Evolutionary conservation across 2,329 filamentous ascomycete genomes (phyloP), one percentile per base, ranked within the genome.

Genomic region (Microsporum audouinii): DNA sequence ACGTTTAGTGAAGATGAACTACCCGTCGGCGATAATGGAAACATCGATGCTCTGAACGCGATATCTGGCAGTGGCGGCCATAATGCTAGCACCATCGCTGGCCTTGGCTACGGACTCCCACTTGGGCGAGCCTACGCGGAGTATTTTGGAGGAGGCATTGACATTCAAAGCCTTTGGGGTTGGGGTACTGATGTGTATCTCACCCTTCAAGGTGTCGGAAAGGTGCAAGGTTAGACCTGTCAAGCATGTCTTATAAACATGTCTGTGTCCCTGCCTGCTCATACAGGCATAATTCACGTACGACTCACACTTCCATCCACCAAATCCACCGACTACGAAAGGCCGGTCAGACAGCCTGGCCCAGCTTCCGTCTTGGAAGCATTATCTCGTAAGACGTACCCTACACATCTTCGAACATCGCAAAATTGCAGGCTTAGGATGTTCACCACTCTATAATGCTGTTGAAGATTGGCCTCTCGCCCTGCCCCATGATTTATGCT

Each of bases 131-230:
- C 94, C 0, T 99, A 99, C 71, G 94, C 94, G 0, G 92, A 99
- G 77, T 99, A 97, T 69, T 99, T 99, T 78, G 94, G 94, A 1
- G 94, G 94, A 0, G 91, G 91, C 2, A 94, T 99, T 62, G 86
- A 86, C 3, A 86, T 99, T n/a, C 92, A 99, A 79, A 96, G 90
- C 71, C 75, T 97, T 55, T 94, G 90, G 78, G 92, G 94, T 2
- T 99, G 94, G 94, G 94, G 85, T 0, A 85, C 84, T 2, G 84
- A 87, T 75, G 83, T 86, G 1, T 87, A 86, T 72, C 71, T 87
- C 60, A 85, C 80, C 58, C 67, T 86, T 64, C 77, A 82, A 65
- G 83, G 83, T 0, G 82, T 86, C 60, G 83, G 82, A 0, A 81
- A 75, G 63, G 71, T 79, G 72, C 34, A 45, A 41, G 33, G 57